phyloP scores from a whole-genome alignment of 306 rosid genomes.

The Styphnolobium japonicum region DNA sequence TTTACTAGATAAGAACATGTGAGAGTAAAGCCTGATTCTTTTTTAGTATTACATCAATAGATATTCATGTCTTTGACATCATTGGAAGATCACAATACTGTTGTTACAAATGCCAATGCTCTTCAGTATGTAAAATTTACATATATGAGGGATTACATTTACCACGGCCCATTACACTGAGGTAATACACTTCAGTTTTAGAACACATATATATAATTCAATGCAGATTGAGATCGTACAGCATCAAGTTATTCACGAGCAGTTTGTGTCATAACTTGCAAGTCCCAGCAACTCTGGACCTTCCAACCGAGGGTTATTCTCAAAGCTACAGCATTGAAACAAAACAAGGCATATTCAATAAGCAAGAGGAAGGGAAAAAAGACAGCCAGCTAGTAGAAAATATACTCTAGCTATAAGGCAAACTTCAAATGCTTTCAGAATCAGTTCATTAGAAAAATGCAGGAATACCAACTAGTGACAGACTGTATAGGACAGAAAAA shows the following conservation, averaged over 20 bases:
- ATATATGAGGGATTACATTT: slow-evolving; percentile 46
- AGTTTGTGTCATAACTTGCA: slow-evolving; percentile 88
- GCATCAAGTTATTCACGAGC: slow-evolving; percentile 55
- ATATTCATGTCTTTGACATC: slow-evolving; percentile 43
- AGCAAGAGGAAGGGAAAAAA: neutral
- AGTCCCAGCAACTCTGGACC: slow-evolving; percentile 96
- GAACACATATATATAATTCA: slow-evolving; percentile 41
- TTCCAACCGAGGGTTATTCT: slow-evolving; percentile 84
- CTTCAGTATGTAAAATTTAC: slow-evolving; percentile 56
- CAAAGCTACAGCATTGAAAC: slow-evolving; percentile 63
- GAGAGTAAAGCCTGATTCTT: slow-evolving; percentile 6
- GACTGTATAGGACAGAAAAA: neutral
- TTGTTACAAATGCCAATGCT: slow-evolving; percentile 38
- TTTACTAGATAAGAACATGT: neutral
- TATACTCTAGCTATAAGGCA: neutral
- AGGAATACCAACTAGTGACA: neutral
- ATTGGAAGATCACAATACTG: slow-evolving; percentile 33
- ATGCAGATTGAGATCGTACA: slow-evolving; percentile 32
- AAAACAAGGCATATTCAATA: slow-evolving; percentile 7
- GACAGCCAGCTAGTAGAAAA: neutral
- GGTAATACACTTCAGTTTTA: slow-evolving; percentile 38
- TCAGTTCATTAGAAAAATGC: neutral
- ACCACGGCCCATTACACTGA: slow-evolving; percentile 55
- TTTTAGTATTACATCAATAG: slow-evolving; percentile 49
- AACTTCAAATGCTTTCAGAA: neutral